These are phyloP conservation scores for Potentilla sterilis DNA, from an alignment of 306 rosid species.

Conservation along the genomic window DNA sequence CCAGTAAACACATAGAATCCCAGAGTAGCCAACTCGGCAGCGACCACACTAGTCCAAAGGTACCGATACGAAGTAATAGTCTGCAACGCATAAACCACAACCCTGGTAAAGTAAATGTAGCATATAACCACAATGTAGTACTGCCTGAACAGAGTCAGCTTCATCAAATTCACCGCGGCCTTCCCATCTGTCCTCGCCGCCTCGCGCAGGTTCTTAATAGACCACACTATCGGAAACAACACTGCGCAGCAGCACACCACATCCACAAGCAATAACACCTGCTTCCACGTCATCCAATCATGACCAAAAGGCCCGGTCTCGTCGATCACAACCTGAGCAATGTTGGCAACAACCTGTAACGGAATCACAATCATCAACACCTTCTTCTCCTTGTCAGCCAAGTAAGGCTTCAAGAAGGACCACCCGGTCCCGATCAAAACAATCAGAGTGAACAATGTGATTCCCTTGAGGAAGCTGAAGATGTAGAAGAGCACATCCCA, in stretches of 20 bases:
- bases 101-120: conserved; percentile 91
- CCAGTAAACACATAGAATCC: conserved; percentile 83
- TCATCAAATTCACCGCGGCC: conserved; percentile 94
- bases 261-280: conserved; percentile 83
- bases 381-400: conserved; percentile 94
- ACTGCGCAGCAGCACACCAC: conserved; percentile 94
- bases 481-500: conserved; percentile 91
- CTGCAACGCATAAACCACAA: conserved; percentile 86
- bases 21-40: conserved; percentile 80
- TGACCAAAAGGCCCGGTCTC: conserved; percentile 81
- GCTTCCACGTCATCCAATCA: conserved; percentile 88
- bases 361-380: conserved; percentile 92
- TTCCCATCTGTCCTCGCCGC: conserved; percentile 93
- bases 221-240: conserved; percentile 92
- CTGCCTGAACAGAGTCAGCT: conserved; percentile 81
- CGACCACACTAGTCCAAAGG: conserved; percentile 92
- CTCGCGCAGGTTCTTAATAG: conserved; percentile 90
- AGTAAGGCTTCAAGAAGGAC: conserved; percentile 85
- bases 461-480: conserved; percentile 85
- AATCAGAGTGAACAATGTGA: conserved; percentile 72
- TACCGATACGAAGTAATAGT: conserved; percentile 86
- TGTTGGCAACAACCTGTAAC: conserved; percentile 79
- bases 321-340: conserved; percentile 82
- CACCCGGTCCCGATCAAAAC: conserved; percentile 94
- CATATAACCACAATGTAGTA: conserved; percentile 89